A percentile compares a stretch with the other conserved stretches of the same genome.
Evolutionary conservation across 768 basidiomycete species (phyloP).

Genomic region (Russula lepida): DNA sequence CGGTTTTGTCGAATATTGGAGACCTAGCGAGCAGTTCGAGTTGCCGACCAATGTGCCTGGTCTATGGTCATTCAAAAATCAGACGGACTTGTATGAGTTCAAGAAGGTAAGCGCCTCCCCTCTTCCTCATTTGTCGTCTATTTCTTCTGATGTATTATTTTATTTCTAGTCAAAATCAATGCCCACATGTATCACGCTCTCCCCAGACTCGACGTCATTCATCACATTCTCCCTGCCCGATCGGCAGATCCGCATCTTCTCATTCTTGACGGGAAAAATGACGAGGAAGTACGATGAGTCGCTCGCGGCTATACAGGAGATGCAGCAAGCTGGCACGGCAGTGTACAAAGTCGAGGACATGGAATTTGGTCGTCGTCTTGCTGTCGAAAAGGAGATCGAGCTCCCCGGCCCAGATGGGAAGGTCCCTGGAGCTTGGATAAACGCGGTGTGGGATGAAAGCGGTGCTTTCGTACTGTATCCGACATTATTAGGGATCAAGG

Average conservation of each 20-base stretch:
- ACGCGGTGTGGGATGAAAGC: conserved; percentile 96
- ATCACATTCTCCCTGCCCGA: conserved; percentile 91
- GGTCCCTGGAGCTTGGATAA: conserved; percentile 71
- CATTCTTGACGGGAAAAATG: conserved; percentile 82
- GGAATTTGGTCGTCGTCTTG: conserved; percentile 97
- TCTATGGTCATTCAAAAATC: conserved; percentile 84
- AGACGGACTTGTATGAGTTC: conserved; percentile 94
- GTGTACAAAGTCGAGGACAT: conserved; percentile 92
- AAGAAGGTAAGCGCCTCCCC: conserved; percentile 62
- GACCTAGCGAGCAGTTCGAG: conserved; percentile 81
- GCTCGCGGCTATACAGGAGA: conserved; percentile 85
- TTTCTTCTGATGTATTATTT: neutral
- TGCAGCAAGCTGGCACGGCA: conserved; percentile 97
- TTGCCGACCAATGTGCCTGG: conserved; percentile 68
- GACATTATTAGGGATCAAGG: conserved; percentile 90
- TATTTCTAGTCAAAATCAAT: conserved; percentile 70
- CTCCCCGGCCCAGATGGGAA: conserved; percentile 65
- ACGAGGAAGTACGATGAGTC: conserved; percentile 94
- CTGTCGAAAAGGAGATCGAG: conserved; percentile 87
- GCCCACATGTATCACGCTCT: conserved; percentile 87
- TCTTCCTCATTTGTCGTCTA: neutral
- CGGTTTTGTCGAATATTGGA: conserved; percentile 97
- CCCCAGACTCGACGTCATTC: conserved; percentile 83
- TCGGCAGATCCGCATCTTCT: conserved; percentile 90
- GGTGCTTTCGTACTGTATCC: conserved; percentile 93